Evolutionary conservation across 768 basidiomycete genomes (phyloP).

Genomic region (Gautieria morchelliformis): DNA sequence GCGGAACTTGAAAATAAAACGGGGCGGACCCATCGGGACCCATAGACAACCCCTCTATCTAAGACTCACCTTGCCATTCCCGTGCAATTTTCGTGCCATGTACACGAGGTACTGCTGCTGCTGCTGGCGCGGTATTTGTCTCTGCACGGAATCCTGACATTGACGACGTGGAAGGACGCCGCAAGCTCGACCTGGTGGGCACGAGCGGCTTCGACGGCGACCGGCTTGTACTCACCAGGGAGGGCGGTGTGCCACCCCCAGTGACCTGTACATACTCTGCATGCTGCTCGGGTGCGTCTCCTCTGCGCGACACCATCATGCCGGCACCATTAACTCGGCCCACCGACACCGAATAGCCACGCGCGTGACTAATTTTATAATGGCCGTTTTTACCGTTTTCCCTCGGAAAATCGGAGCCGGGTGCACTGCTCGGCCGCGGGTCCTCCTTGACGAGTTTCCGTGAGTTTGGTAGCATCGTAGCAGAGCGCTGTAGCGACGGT

Average conservation of each 20-base stretch:
- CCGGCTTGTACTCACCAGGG: not conserved
- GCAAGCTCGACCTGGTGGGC: not conserved
- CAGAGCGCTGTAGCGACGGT: not conserved
- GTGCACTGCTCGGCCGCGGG: not conserved
- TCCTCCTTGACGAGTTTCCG: not conserved
- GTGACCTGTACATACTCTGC: not conserved
- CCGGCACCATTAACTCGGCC: not conserved
- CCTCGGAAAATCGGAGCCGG: not conserved
- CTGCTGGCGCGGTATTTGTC: not conserved
- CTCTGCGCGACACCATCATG: not conserved
- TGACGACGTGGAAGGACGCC: not conserved
- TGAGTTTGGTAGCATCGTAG: not conserved
- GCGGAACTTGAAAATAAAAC: slow-evolving; percentile 1
- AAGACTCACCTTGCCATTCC: not conserved
- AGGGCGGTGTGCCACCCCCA: not conserved
- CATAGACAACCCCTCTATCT: not conserved
- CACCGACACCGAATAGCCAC: not conserved
- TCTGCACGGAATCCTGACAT: not conserved
- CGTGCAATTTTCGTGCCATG: too few relatives aligned
- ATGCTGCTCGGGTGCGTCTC: too few relatives aligned
- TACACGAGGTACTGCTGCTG: too few relatives aligned
- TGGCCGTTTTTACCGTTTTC: not conserved
- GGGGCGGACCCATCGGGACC: not conserved
- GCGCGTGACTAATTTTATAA: not conserved
- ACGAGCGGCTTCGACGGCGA: not conserved